These are phyloP conservation scores for Xylariaceae sp. DNA, from an alignment of 2,329 filamentous ascomycete species.

Conservation along the genomic window DNA sequence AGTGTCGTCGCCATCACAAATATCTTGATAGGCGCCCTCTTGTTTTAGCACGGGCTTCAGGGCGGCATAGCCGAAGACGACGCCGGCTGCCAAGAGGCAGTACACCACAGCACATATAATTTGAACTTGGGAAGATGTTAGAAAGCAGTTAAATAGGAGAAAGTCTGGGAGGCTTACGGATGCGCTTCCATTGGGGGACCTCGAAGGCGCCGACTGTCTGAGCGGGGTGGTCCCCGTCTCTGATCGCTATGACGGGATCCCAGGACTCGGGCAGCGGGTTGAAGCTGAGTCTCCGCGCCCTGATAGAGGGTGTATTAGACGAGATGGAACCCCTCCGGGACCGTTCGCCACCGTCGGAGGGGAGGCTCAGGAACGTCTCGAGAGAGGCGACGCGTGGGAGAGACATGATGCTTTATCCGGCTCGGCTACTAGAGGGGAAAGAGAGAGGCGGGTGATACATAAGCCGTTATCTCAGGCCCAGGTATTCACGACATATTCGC, in stretches of 20 bases:
- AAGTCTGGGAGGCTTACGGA: constrained; percentile 37
- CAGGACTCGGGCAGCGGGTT: constrained; percentile 52
- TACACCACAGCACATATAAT: constrained; percentile 65
- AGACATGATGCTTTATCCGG: constrained; percentile 47
- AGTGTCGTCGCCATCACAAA: constrained; percentile 47
- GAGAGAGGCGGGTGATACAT: no score
- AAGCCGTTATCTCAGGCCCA: no score
- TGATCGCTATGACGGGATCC: constrained; percentile 39
- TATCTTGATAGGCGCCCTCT: constrained; percentile 66
- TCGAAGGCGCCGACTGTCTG: constrained; percentile 51
- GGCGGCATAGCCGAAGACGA: constrained; percentile 81
- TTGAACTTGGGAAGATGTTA: no score
- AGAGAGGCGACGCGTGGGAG: constrained; percentile 50
- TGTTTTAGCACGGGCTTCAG: constrained; percentile 75
- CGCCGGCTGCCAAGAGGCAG: constrained; percentile 72
- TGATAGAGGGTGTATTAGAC: constrained; percentile 41
- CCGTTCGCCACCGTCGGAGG: constrained; percentile 34
- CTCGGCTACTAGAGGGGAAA: no score
- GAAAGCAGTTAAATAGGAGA: constrained; percentile 6
- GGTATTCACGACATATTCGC: no score
- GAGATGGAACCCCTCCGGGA: constrained; percentile 36
- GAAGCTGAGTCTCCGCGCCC: constrained; percentile 49
- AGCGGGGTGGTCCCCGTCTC: constrained; percentile 36
- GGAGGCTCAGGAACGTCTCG: constrained; percentile 46
- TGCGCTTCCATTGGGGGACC: constrained; percentile 51